Percentiles rank a stretch among this genome's conserved stretches.
Evolutionary conservation across 805 yeast species (phyloP).

Genomic region (Myxozyma nipponensis): DNA sequence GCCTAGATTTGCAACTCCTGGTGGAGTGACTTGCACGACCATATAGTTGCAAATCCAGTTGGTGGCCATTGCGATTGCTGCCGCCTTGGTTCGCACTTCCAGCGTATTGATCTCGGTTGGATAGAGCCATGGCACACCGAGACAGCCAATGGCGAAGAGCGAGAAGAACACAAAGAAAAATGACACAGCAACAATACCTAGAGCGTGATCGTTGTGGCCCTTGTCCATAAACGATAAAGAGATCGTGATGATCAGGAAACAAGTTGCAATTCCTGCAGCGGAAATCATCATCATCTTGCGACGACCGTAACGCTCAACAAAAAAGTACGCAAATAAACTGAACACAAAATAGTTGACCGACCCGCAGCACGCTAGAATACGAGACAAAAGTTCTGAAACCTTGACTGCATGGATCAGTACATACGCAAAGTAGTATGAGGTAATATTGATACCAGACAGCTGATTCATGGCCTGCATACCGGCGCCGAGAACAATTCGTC

Average conservation of each 20-base stretch:
- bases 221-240: slow-evolving; percentile 31
- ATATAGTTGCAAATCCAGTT: slow-evolving; percentile 64
- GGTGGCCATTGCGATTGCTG: slow-evolving; percentile 59
- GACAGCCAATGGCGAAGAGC: slow-evolving; percentile 51
- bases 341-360: slow-evolving; percentile 27
- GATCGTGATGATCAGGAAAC: slow-evolving; percentile 41
- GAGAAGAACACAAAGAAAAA: slow-evolving; percentile 37
- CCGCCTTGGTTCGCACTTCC: slow-evolving; percentile 55
- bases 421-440: slow-evolving; percentile 41
- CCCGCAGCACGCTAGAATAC: slow-evolving; percentile 40
- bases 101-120: slow-evolving; percentile 62
- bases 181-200: slow-evolving; percentile 34
- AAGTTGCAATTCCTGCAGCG: slow-evolving; percentile 37
- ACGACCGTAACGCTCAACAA: slow-evolving; percentile 42
- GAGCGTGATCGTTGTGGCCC: slow-evolving; percentile 26
- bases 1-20: slow-evolving; percentile 42
- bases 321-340: slow-evolving; percentile 35
- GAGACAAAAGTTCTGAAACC: slow-evolving; percentile 43
- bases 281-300: slow-evolving; percentile 30
- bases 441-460: slow-evolving; percentile 25
- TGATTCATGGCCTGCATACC: slow-evolving; percentile 29
- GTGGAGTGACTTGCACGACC: slow-evolving; percentile 66
- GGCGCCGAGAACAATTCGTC: slow-evolving; percentile 19
- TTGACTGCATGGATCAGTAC: slow-evolving; percentile 43
- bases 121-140: slow-evolving; percentile 59